Evolutionary conservation across 78 protist species (phyloP), one percentile per base, ranked within the genome.

Genomic region (Dictyostelium intermedium): DNA sequence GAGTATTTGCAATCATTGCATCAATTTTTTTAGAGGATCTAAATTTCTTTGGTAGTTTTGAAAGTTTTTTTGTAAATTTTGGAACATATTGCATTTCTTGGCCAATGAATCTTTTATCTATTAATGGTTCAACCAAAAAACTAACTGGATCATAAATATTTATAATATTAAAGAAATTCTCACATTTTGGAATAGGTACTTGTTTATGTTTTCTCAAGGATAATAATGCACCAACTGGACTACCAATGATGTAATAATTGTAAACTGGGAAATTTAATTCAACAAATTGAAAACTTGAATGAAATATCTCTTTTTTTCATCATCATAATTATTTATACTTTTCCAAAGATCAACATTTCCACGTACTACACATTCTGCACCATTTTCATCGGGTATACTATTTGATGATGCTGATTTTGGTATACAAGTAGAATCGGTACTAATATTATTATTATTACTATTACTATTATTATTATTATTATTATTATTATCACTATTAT

Each of bases 121-220:
- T 87, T 8, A 87, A 66, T 63, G 93, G 93, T 66, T 87, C 93
- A 56, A 87, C 61, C 23, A 87, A 66, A 43, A 78, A 87, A 10
- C 85, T 76, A 45, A 87, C 80, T 13, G 93, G 93, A 63, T 87
- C 93, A 23, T 76, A 87, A 0, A 14, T 74, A 45, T 87, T 83
- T 9, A 34, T 30, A 45, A 87, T 87, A 35, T 87, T 87, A 45
- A 25, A 87, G 3, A 87, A 27, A 66, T 87, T 87, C 37, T 56
- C 18, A 79, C 93, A 87, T 27, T 78, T 77, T 39, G 93, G 93
- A 30, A 87, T 79, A 6, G 66, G 61, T 2, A 87, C 41, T 39
- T 37, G 50, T 25, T 56, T 77, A 32, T 87, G 93, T 25, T 83
- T 83, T 39, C 93, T 34, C 1, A 87, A 61, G 1, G 85, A 77